These are phyloP conservation scores for Dothideomycetes sp. DNA, from an alignment of 2,329 filamentous ascomycete species.

Conservation along the genomic window DNA sequence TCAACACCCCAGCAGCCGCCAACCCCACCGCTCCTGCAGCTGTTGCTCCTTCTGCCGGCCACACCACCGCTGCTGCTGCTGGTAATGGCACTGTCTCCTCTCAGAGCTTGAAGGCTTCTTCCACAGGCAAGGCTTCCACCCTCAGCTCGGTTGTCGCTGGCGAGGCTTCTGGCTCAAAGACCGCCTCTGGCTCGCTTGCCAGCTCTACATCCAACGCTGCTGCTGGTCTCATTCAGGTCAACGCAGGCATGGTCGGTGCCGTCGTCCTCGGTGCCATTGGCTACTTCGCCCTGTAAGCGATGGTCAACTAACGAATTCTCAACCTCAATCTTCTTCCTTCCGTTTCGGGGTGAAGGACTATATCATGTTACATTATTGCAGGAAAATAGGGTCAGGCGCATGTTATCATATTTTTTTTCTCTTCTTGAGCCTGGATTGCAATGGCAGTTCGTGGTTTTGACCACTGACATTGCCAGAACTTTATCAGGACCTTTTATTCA, in stretches of 20 bases:
- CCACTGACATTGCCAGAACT: no score
- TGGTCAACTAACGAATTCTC: no score
- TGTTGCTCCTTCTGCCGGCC: slow-evolving; percentile 2
- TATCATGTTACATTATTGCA: no score
- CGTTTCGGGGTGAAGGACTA: no score
- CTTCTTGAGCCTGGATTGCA: no score
- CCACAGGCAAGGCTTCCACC: slow-evolving; percentile 4
- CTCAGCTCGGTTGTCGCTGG: not conserved
- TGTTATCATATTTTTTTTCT: no score
- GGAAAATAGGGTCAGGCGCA: no score
- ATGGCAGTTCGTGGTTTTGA: no score
- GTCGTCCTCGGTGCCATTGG: slow-evolving; percentile 7
- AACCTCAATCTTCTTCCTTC: no score
- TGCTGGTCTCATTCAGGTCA: slow-evolving; percentile 1
- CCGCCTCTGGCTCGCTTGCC: not conserved
- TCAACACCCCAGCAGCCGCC: not conserved
- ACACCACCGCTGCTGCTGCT: slow-evolving; percentile 5
- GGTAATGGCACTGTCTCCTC: slow-evolving; percentile 8
- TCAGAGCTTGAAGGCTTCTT: not conserved
- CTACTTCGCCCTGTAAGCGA: slow-evolving; percentile 11
- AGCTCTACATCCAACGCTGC: slow-evolving; percentile 7
- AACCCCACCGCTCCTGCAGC: not conserved
- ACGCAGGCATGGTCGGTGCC: slow-evolving; percentile 7
- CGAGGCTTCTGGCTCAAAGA: not conserved
- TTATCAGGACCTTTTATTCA: no score